Percentiles rank a stretch among this genome's conserved stretches.
These are phyloP conservation scores for Penicillium sp. DNA, from an alignment of 2,329 filamentous ascomycete genomes.

Conservation along the genomic window DNA sequence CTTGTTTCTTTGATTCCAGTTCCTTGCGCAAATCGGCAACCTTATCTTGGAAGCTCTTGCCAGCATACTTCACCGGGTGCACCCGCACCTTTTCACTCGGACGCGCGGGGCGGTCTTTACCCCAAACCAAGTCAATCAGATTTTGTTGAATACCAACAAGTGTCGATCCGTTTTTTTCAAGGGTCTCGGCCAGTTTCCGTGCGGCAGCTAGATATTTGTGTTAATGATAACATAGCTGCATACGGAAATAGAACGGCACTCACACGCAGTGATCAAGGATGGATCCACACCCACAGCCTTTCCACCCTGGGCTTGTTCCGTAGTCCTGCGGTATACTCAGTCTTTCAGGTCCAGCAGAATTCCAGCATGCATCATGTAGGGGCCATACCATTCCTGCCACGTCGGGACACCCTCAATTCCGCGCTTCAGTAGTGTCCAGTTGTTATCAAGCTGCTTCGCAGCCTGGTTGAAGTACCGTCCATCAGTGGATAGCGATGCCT, in stretches of 20 bases:
- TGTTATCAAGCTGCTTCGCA: conserved; percentile 80
- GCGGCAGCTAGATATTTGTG: conserved; percentile 53
- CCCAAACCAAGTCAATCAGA: conserved; percentile 91
- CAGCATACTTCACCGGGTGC: conserved; percentile 71
- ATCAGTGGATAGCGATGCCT: conserved; percentile 89
- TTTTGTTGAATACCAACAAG: conserved; percentile 77
- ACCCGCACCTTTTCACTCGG: conserved; percentile 76
- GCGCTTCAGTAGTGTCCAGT: conserved; percentile 91
- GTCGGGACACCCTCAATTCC: conserved; percentile 91
- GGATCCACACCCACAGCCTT: conserved; percentile 91
- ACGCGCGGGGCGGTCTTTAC: conserved; percentile 66
- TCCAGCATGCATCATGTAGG: background rate
- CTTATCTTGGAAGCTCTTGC: conserved; percentile 80
- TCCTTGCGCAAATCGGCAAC: conserved; percentile 86
- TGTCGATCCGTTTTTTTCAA: conserved; percentile 79
- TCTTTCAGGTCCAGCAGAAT: background rate
- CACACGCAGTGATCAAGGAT: conserved; percentile 72
- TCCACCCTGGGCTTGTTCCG: conserved; percentile 79
- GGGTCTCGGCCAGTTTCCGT: conserved; percentile 77
- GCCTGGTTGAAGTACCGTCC: conserved; percentile 99
- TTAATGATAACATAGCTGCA: background rate
- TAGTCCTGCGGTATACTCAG: conserved; percentile 50
- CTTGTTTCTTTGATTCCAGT: conserved; percentile 82
- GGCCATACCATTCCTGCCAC: conserved; percentile 86
- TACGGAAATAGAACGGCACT: conserved; percentile 19